Base-by-base conservation (phyloP, 306 rosid genomes). In the Herpetospermum pedunculosum region DNA sequence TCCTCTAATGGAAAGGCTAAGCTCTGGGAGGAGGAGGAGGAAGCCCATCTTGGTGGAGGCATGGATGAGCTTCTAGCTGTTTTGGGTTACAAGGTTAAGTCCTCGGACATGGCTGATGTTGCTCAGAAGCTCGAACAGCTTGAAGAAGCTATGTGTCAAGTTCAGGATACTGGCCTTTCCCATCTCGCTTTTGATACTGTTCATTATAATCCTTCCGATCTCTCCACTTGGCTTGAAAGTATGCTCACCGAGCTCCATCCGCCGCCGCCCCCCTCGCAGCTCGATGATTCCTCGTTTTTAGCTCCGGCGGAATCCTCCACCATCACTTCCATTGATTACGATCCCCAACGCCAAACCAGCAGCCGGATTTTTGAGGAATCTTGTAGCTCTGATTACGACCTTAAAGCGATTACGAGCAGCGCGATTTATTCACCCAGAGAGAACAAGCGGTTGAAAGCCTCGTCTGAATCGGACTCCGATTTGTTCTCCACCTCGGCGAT, bases 31-130 rank as follows among this genome's bases (percentile, higher is more conserved):
- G 89, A 88, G 0, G 82, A 67, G 5, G 89, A 88, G 0, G 82
- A 67, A 3, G 54, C 68, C 0, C 88, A 81, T 2, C 78, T 8
- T 8, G 90, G 84, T 8, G 96, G 87, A 3, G 87, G 87, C 14
- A 82, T 89, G 91, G 98, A 94, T 44, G 99, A 94, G 75, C 95
- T 94, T 0, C 79, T 94, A 0, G 97, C 97, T 7, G 92, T 89
- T 38, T 77, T 91, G 18, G 99, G 99, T 0, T 94, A 91, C 89
- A 88, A 89, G 77, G 99, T 94, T 0, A 77, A 81, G 79, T 87
- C 92, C 0, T 85, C 96, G 0, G 92, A 84, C 78, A 91, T 94
- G 97, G 95, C 89, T 5, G 90, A 91, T 2, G 96, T 94, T 8
- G 99, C 96, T 46, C 89, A 83, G 78, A 94, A 89, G 81, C 79